A percentile compares a stretch with the other conserved stretches of the same genome.
phyloP scores from a whole-genome alignment of 2,329 filamentous ascomycete genomes.

The Mollisiaceae sp. region DNA sequence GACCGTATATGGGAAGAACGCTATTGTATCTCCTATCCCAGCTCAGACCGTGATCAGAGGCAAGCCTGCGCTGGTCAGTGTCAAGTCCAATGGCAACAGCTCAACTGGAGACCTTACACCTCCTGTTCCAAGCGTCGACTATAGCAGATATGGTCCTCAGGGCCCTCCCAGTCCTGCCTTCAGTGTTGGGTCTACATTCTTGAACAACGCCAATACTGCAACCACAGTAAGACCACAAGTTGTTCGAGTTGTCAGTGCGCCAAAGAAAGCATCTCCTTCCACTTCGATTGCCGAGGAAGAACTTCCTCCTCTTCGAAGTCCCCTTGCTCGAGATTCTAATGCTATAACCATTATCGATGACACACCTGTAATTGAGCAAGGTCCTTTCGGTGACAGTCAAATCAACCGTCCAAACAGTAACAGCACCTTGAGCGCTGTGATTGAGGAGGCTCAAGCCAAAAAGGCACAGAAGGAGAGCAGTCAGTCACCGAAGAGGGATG shows the following conservation, averaged over 20 bases:
- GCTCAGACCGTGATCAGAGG: slow-evolving; percentile 86
- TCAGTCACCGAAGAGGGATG: slow-evolving; percentile 42
- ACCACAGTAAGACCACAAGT: slow-evolving; percentile 65
- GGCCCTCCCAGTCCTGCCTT: slow-evolving; percentile 63
- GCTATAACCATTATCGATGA: slow-evolving; percentile 57
- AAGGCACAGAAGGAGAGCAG: not conserved
- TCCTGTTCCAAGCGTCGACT: slow-evolving; percentile 75
- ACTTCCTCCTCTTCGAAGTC: slow-evolving; percentile 26
- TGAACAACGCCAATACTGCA: slow-evolving; percentile 65
- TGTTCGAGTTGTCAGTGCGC: slow-evolving; percentile 59
- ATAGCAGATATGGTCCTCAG: slow-evolving; percentile 57
- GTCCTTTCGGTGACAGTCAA: slow-evolving; percentile 65
- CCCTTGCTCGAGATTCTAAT: slow-evolving; percentile 47
- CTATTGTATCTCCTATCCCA: slow-evolving; percentile 76
- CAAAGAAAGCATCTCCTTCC: slow-evolving; percentile 49
- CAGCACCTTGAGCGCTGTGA: slow-evolving; percentile 59
- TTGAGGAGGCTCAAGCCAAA: slow-evolving; percentile 54
- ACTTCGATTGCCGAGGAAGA: slow-evolving; percentile 22
- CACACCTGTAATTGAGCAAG: slow-evolving; percentile 56
- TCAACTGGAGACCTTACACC: slow-evolving; percentile 62
- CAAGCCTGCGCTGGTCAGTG: slow-evolving; percentile 91
- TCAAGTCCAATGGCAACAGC: slow-evolving; percentile 71
- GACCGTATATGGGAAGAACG: slow-evolving; percentile 92
- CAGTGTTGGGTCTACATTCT: slow-evolving; percentile 70
- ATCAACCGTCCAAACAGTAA: slow-evolving; percentile 46